A percentile compares a stretch with the other conserved stretches of the same genome.
Evolutionary conservation across 2,329 filamentous ascomycete genomes (phyloP).

Genomic region (Curvularia eragrostidis): DNA sequence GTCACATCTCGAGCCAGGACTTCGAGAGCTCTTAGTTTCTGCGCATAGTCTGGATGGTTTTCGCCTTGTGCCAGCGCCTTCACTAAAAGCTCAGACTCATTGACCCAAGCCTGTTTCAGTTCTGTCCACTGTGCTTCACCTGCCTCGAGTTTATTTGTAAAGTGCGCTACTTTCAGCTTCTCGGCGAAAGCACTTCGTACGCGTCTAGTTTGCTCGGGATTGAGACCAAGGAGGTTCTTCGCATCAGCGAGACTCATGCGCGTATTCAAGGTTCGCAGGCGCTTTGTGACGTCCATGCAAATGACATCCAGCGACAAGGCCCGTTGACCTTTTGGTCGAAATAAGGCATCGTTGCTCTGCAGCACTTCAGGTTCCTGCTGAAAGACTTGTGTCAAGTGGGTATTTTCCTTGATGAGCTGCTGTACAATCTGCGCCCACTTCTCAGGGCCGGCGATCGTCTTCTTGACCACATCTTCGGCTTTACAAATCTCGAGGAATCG

Average conservation of each 20-base stretch:
- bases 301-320: slow-evolving; percentile 77
- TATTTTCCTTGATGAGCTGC: slow-evolving; percentile 68
- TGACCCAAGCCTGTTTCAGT: slow-evolving; percentile 72
- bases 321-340: slow-evolving; percentile 60
- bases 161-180: slow-evolving; percentile 69
- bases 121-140: slow-evolving; percentile 74
- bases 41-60: slow-evolving; percentile 60
- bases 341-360: slow-evolving; percentile 42
- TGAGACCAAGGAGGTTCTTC: slow-evolving; percentile 73
- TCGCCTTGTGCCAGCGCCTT: slow-evolving; percentile 60
- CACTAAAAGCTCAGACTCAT: slow-evolving; percentile 62
- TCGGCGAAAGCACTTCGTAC: slow-evolving; percentile 71
- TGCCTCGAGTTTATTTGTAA: slow-evolving; percentile 75
- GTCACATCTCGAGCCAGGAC: slow-evolving; percentile 77
- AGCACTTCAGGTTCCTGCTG: slow-evolving; percentile 63
- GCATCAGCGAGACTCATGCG: slow-evolving; percentile 77
- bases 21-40: slow-evolving; percentile 71
- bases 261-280: slow-evolving; percentile 69
- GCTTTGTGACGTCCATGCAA: slow-evolving; percentile 81
- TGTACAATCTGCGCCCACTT: slow-evolving; percentile 76
- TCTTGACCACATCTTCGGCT: slow-evolving; percentile 72
- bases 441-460: slow-evolving; percentile 75
- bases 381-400: slow-evolving; percentile 69
- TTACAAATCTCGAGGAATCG: slow-evolving; percentile 75
- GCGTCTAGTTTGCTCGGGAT: slow-evolving; percentile 70